A percentile compares a stretch with the other conserved stretches of the same genome.
Evolutionary conservation across 768 basidiomycete species (phyloP).

Genomic region (Podaxis mareebaensis): DNA sequence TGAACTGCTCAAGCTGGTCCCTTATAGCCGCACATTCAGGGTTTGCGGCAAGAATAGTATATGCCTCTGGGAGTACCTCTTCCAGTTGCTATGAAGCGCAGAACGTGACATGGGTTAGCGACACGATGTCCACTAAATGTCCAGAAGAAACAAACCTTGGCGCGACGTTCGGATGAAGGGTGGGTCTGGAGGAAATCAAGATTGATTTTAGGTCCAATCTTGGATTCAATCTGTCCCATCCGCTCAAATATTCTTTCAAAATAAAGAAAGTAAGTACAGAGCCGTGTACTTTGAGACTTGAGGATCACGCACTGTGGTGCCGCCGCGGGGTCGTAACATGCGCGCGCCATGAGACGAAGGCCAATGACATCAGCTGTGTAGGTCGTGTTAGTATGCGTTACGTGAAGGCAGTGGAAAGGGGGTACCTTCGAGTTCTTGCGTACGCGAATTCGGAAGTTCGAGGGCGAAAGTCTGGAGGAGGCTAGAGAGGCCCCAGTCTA

Average conservation of each 20-base stretch:
- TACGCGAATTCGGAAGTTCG: conserved; percentile 82
- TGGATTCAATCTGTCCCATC: conserved; percentile 57
- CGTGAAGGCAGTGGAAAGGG: not conserved
- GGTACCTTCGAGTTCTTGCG: conserved; percentile 78
- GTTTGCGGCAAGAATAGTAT: conserved; percentile 53
- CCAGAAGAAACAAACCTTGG: conserved; percentile 50
- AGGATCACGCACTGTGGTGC: conserved; percentile 59
- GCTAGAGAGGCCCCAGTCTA: conserved; percentile 55
- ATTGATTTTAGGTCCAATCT: conserved; percentile 25
- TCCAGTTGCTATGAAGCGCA: conserved; percentile 44
- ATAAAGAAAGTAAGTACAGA: not conserved
- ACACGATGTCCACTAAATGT: not conserved
- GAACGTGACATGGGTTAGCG: not conserved
- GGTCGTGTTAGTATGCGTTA: not conserved
- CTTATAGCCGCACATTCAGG: conserved; percentile 51
- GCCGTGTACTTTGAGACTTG: not conserved
- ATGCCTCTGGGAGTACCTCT: conserved; percentile 56
- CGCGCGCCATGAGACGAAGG: conserved; percentile 72
- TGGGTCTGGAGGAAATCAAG: conserved; percentile 78
- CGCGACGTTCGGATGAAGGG: conserved; percentile 70
- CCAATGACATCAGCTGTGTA: conserved; percentile 82
- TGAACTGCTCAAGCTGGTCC: conserved; percentile 36
- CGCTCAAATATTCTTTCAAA: conserved; percentile 66
- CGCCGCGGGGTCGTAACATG: conserved; percentile 84
- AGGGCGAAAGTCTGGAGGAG: conserved; percentile 52